Percentiles rank a stretch among this genome's conserved stretches.
These are phyloP conservation scores for Capronia epimyces DNA, from an alignment of 2,329 filamentous ascomycete species.

Conservation along the genomic window DNA sequence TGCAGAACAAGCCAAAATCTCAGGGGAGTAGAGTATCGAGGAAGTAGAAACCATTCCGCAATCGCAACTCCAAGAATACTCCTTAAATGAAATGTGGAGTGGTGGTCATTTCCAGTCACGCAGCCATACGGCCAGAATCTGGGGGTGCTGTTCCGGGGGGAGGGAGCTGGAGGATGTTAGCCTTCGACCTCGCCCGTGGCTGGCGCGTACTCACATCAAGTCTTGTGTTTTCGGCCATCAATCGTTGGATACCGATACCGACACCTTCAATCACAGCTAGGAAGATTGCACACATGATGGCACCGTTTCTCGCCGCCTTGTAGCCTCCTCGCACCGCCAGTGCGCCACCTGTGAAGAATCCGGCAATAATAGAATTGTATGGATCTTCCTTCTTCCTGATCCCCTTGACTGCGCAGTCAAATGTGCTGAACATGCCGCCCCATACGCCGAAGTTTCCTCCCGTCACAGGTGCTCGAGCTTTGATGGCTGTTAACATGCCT, in stretches of 20 bases:
- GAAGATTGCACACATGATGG: conserved; percentile 91
- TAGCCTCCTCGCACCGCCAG: conserved; percentile 87
- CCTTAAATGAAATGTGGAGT: conserved; percentile 26
- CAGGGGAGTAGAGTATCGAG: conserved; percentile 26
- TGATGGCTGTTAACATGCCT: conserved; percentile 93
- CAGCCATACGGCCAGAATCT: conserved; percentile 27
- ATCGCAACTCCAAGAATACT: conserved; percentile 17
- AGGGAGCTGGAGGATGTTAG: conserved; percentile 26
- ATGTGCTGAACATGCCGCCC: conserved; percentile 93
- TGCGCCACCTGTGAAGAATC: conserved; percentile 91
- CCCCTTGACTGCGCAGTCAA: conserved; percentile 95
- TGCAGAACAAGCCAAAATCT: conserved; percentile 10
- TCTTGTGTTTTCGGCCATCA: conserved; percentile 85
- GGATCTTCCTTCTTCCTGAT: conserved; percentile 94
- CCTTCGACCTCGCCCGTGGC: background rate
- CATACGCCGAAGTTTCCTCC: conserved; percentile 98
- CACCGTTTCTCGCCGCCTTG: conserved; percentile 87
- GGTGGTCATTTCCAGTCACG: conserved; percentile 27
- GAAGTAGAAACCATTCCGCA: conserved; percentile 1
- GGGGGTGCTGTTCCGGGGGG: conserved; percentile 28
- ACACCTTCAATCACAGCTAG: conserved; percentile 96
- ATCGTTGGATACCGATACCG: conserved; percentile 88
- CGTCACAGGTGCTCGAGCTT: conserved; percentile 90
- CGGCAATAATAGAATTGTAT: conserved; percentile 95
- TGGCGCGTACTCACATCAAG: conserved; percentile 58